Evolutionary conservation across 768 basidiomycete genomes (phyloP), one percentile per base, ranked within the genome.

Genomic region (Leucocoprinus birnbaumii): DNA sequence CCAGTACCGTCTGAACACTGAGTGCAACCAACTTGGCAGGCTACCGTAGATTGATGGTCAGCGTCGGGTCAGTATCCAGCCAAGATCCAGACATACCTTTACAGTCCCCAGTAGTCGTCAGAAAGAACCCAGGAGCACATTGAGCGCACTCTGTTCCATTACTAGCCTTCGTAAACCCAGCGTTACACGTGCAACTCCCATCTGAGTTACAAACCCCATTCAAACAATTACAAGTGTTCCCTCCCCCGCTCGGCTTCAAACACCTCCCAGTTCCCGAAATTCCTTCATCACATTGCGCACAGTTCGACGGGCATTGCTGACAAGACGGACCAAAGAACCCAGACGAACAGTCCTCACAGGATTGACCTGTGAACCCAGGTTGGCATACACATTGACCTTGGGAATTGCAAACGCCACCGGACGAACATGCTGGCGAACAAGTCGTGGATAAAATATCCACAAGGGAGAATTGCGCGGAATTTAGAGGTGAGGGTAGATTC

Each of bases 81-180:
- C 84, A 0, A 61, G 43, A 31, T 50, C 38, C n/a, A 9, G 48
- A 49, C 80, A 48, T 52, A 87, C 89, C 74, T 77, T 85, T 72
- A 64, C 92, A 94, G 59, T 87, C 85, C 5, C 90, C 91, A n/a
- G 69, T 78, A 0, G 79, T 75, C 25, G 76, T 77, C 41, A 82
- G 70, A 74, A 92, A 95, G 69, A 90, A 94, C 0, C 91, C 92
- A 14, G 73, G 59, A 1, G 80, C 75, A 63, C 93, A 95, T 48
- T 80, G 74, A 5, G 88, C 81, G 64, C 92, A 95, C 18, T 82
- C 80, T 0, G 89, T 90, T 2, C 89, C 88, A 58, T 88, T 85
- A 41, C 73, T 73, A 1, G 79, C 83, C 0, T 80, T 79, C 0
- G 80, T 80, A 82, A 89, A 95, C 0, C 93, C 93, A 0, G 84